Conservation (phyloP, 1,284 basidiomycete species). For the Meripilus lineatus region DNA sequence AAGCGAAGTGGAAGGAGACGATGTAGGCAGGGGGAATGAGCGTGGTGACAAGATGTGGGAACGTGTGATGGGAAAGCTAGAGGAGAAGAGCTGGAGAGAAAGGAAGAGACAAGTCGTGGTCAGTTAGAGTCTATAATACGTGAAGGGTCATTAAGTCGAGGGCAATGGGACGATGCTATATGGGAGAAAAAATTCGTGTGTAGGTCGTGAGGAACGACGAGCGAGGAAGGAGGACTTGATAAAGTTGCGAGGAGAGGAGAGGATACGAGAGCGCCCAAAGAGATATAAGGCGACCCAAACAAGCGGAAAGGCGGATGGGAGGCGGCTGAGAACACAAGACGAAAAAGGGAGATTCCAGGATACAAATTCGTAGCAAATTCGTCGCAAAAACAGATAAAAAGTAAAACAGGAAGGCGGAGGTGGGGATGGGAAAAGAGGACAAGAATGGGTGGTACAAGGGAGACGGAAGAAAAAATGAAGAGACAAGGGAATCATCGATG, state of each 20-base stretch:
- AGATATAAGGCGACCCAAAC: slow-evolving; percentile 32
- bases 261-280: slow-evolving; percentile 25
- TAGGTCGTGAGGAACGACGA: slow-evolving; percentile 25
- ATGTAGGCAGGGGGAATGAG: background rate
- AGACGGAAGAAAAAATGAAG: slow-evolving; percentile 1
- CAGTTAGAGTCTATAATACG: slow-evolving; percentile 2
- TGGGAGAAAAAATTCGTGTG: slow-evolving; percentile 19
- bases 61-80: background rate
- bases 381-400: no score
- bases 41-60: background rate
- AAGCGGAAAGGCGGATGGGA: slow-evolving; percentile 15
- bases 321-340: slow-evolving; percentile 5
- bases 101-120: slow-evolving; percentile 10
- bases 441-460: slow-evolving; percentile 6
- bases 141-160: slow-evolving; percentile 26
- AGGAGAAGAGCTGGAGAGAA: slow-evolving; percentile 5
- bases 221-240: slow-evolving; percentile 29
- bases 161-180: slow-evolving; percentile 51
- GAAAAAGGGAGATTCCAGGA: no score
- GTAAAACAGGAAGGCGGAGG: no score
- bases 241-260: no score
- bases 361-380: no score
- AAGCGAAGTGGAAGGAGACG: background rate
- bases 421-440: slow-evolving; percentile 5
- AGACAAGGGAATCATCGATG: slow-evolving; percentile 1